phyloP scores from a whole-genome alignment of 2,329 filamentous ascomycete genomes.

The Fusarium mundagurra region DNA sequence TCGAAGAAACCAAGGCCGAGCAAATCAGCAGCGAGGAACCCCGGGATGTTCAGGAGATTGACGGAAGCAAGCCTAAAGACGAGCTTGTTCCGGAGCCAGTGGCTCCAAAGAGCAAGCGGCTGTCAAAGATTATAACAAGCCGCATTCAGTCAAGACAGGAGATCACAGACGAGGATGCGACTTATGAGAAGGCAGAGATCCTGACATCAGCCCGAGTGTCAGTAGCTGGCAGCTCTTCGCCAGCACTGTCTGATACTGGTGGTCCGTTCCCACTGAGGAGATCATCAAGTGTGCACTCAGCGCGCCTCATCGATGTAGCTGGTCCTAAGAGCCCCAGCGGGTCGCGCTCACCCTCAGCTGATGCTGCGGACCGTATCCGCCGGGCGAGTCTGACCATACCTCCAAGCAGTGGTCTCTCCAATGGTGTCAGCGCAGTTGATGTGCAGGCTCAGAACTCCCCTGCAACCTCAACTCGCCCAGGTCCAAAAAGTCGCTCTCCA shows the following conservation, averaged over 20 bases:
- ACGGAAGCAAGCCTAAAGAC: slow-evolving; percentile 9
- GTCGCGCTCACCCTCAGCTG: slow-evolving; percentile 61
- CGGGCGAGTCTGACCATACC: slow-evolving; percentile 49
- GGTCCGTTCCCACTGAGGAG: slow-evolving; percentile 50
- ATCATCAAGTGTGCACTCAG: slow-evolving; percentile 63
- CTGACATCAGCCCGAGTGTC: slow-evolving; percentile 67
- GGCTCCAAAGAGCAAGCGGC: slow-evolving; percentile 32
- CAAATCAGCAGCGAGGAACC: not conserved
- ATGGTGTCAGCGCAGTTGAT: slow-evolving; percentile 52
- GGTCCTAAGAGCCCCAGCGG: slow-evolving; percentile 61
- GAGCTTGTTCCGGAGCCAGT: slow-evolving; percentile 14
- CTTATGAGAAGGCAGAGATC: slow-evolving; percentile 68
- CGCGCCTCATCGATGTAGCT: slow-evolving; percentile 67
- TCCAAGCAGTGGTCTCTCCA: slow-evolving; percentile 52
- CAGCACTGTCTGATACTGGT: slow-evolving; percentile 58
- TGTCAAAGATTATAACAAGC: slow-evolving; percentile 41
- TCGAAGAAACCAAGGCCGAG: slow-evolving; percentile 12
- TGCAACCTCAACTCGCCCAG: slow-evolving; percentile 37
- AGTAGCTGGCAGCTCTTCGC: slow-evolving; percentile 61
- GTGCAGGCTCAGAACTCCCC: slow-evolving; percentile 44
- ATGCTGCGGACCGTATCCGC: slow-evolving; percentile 55
- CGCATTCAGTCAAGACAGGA: slow-evolving; percentile 27
- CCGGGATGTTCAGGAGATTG: slow-evolving; percentile 5
- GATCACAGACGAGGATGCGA: slow-evolving; percentile 51
- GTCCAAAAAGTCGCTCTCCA: slow-evolving; percentile 45